These are phyloP conservation scores for Puccinellia tenuiflora DNA, from an alignment of 176 grass and related monocot species.

Conservation along the genomic window DNA sequence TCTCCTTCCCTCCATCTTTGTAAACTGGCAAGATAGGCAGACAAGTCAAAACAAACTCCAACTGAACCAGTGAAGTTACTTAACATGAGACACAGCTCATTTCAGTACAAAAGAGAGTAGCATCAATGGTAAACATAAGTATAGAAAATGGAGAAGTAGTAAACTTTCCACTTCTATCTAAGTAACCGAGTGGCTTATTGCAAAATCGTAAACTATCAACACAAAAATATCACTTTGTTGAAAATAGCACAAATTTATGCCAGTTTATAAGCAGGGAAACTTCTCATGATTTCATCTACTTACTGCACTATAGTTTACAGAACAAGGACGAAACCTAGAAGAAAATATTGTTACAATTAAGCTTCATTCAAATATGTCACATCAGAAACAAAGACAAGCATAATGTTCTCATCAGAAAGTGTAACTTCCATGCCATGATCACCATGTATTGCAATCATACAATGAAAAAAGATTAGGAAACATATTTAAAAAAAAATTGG, in stretches of 20 bases:
- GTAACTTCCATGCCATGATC: neutral
- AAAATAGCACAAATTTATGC: neutral
- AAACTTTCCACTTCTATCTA: neutral
- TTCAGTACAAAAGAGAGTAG: neutral
- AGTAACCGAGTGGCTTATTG: neutral
- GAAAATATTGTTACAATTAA: neutral
- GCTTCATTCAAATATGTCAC: too few species aligned
- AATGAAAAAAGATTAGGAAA: neutral
- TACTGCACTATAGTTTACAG: neutral
- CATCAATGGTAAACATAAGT: neutral
- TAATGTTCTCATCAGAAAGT: neutral
- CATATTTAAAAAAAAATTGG: neutral
- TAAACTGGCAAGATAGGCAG: constrained; percentile 31
- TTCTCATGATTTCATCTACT: neutral
- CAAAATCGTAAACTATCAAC: neutral
- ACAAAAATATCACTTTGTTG: neutral
- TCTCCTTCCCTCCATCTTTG: constrained; percentile 79
- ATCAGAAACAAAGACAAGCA: neutral
- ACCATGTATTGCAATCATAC: neutral
- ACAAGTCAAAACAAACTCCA: neutral
- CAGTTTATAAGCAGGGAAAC: neutral
- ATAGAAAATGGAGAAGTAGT: neutral
- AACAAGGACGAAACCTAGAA: neutral
- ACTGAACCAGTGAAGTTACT: neutral
- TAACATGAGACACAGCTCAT: neutral